Evolutionary conservation across 306 rosid genomes (phyloP), one percentile per base, ranked within the genome.

Genomic region (Astragalus membranaceus): DNA sequence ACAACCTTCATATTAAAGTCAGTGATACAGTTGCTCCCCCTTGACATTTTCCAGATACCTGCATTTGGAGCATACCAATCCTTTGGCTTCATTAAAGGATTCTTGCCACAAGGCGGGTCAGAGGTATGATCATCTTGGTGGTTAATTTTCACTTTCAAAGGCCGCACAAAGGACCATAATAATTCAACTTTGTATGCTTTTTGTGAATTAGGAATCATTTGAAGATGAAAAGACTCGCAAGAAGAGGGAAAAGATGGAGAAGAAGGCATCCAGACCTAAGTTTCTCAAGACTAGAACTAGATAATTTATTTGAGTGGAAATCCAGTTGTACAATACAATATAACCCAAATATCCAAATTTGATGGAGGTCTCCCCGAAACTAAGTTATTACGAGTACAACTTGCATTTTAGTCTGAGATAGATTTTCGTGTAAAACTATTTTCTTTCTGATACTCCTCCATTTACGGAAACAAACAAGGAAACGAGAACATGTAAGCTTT

Each of bases 201-300:
- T 42, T 75, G 57, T 67, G 44, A 60, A 72, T 26, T 64, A 94
- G 99, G 99, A 85, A 46, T 77, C 79, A 7, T 12, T 64, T 8
- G 99, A 94, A 84, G 99, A 94, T 72, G 98, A 94, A 47, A 94
- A 88, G 80, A 77, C 91, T 39, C 95, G 96, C 55, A 94, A 86
- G 85, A 94, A 94, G 84, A 83, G 98, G 73, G 97, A 94, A 77
- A 94, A 94, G 85, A 77, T 88, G 95, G 97, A 94, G 85, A 94
- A 78, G 88, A 91, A 83, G 83, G 97, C 96, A 23, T 87, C 97
- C 8, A 84, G 95, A 75, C 73, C 74, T 41, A 92, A 94, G 84
- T 80, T 87, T 69, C 83, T 77, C 74, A 94, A 82, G 86, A 72
- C 96, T 58, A 83, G 94, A 86, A 83, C 79, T 35, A 84, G 95